Conservation (phyloP, 495 filamentous ascomycete species). For the Tetracladium setigerum region DNA sequence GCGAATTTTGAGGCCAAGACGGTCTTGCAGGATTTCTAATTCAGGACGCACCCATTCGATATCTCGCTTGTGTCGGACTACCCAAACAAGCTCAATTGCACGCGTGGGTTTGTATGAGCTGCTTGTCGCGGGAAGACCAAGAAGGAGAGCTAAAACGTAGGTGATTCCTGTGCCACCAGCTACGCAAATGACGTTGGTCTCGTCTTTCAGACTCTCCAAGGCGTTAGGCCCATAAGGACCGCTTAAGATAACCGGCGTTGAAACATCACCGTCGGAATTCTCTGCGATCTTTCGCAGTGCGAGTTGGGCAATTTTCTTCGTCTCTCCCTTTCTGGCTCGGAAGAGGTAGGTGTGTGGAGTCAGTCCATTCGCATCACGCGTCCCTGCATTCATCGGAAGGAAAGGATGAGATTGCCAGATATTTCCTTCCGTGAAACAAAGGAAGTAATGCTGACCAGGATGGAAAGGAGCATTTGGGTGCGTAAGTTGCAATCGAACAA, state of each 20-base stretch:
- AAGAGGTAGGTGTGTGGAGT: constrained; percentile 56
- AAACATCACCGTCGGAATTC: constrained; percentile 17
- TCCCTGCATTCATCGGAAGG: constrained; percentile 38
- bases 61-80: constrained; percentile 44
- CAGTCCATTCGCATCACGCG: constrained; percentile 29
- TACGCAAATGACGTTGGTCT: constrained; percentile 49
- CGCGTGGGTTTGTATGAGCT: constrained; percentile 13
- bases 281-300: constrained; percentile 24
- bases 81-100: constrained; percentile 53
- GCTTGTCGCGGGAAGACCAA: constrained; percentile 16
- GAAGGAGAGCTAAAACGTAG: constrained; percentile 50
- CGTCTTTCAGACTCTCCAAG: constrained; percentile 28
- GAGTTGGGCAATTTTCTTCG: constrained; percentile 41
- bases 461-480: constrained; percentile 49
- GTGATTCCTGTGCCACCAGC: constrained; percentile 61
- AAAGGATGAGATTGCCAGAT: constrained; percentile 65
- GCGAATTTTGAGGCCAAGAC: constrained; percentile 36
- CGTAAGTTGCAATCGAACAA: constrained; percentile 48
- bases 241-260: constrained; percentile 44
- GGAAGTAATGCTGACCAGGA: constrained; percentile 59
- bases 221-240: constrained; percentile 52
- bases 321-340: constrained; percentile 51
- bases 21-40: constrained; percentile 34
- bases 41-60: constrained; percentile 49
- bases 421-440: constrained; percentile 50